phyloP scores from a whole-genome alignment of 202 grass and related monocot genomes.

The Panicum virgatum region DNA sequence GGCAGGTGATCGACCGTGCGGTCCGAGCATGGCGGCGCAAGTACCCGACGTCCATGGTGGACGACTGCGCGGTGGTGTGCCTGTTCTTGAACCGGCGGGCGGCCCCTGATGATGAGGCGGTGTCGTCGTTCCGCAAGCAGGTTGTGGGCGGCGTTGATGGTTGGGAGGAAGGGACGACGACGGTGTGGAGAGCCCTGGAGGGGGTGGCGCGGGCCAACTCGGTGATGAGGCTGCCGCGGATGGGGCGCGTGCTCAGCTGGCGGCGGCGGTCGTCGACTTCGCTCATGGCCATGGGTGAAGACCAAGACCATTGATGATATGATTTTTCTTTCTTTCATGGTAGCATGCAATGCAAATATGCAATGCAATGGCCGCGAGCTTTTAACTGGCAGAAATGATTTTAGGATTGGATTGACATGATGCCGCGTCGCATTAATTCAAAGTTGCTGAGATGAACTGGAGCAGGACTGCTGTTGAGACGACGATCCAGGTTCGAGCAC shows the following conservation, averaged over 20 bases:
- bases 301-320: slow-evolving; percentile 25
- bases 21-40: slow-evolving; percentile 66
- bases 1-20: slow-evolving; percentile 55
- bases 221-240: slow-evolving; percentile 44
- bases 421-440: too few relatives aligned
- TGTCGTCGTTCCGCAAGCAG: slow-evolving; percentile 42
- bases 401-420: too few relatives aligned
- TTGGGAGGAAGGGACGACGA: slow-evolving; percentile 22
- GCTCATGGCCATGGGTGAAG: slow-evolving; percentile 34
- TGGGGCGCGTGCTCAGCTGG: slow-evolving; percentile 52
- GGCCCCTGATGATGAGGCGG: not conserved
- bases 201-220: slow-evolving; percentile 61
- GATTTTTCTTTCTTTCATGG: too few relatives aligned
- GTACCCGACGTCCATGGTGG: slow-evolving; percentile 77
- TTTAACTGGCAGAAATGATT: too few relatives aligned
- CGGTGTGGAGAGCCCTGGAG: slow-evolving; percentile 61
- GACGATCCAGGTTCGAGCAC: too few relatives aligned
- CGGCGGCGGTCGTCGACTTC: slow-evolving; percentile 54
- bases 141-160: slow-evolving; percentile 10
- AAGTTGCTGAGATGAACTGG: too few relatives aligned
- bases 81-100: slow-evolving; percentile 53
- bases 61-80: slow-evolving; percentile 80
- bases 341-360: not conserved
- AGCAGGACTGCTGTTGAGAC: too few relatives aligned
- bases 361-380: too few relatives aligned